phyloP scores from a whole-genome alignment of 2,329 filamentous ascomycete species.

The Phaeosphaeriaceae sp. region DNA sequence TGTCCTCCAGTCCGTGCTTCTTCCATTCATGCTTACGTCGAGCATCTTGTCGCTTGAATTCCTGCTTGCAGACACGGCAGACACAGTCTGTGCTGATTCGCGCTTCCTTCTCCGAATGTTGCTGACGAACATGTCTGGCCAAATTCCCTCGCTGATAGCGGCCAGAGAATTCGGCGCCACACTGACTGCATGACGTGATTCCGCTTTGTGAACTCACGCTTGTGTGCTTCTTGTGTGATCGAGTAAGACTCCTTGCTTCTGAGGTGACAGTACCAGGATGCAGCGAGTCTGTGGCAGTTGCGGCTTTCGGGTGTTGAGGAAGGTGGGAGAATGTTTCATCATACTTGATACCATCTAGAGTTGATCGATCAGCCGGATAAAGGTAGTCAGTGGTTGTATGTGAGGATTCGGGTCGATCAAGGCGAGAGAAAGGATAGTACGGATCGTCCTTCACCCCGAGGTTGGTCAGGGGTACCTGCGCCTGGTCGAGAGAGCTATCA shows the following conservation, averaged over 20 bases:
- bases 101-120: background rate
- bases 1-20: slow-evolving; percentile 4
- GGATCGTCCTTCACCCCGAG: background rate
- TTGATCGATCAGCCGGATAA: background rate
- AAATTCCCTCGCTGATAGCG: slow-evolving; percentile 5
- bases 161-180: slow-evolving; percentile 3
- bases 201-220: background rate
- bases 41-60: slow-evolving; percentile 9
- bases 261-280: background rate
- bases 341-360: background rate
- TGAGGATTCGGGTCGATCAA: background rate
- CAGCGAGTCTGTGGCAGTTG: background rate
- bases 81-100: background rate
- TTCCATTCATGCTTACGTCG: slow-evolving; percentile 14
- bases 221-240: background rate
- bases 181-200: slow-evolving; percentile 3
- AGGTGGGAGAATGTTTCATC: background rate
- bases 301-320: background rate
- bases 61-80: slow-evolving; percentile 6
- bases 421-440: background rate
- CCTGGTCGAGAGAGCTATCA: background rate
- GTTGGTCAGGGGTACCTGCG: background rate
- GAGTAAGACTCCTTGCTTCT: background rate
- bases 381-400: background rate
- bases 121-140: slow-evolving; percentile 5